phyloP scores from a whole-genome alignment of 352 stramenopile species.

The Globisporangium mamillatum region DNA sequence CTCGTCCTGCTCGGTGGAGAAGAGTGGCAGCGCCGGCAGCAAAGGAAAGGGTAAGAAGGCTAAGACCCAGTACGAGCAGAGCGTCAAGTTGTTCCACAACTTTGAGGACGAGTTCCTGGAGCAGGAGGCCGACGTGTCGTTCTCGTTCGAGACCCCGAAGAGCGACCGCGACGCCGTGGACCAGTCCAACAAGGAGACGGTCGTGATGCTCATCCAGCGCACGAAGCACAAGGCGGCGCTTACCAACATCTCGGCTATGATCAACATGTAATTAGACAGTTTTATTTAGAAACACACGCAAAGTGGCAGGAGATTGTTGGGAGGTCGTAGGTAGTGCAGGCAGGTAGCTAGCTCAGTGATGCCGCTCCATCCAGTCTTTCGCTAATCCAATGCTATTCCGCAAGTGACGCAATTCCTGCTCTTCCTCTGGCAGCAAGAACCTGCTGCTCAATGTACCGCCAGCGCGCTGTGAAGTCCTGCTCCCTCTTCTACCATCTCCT shows the following conservation, averaged over 20 bases:
- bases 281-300: constrained; percentile 39
- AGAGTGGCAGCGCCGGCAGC: constrained; percentile 26
- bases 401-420: constrained; percentile 44
- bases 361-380: constrained; percentile 63
- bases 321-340: neutral
- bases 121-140: constrained; percentile 61
- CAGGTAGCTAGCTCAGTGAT: constrained; percentile 6
- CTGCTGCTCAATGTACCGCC: constrained; percentile 19
- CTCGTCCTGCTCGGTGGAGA: constrained; percentile 59
- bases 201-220: constrained; percentile 78
- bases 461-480: neutral
- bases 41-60: constrained; percentile 63
- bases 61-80: constrained; percentile 69
- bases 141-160: constrained; percentile 69
- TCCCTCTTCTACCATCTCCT: neutral
- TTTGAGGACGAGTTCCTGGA: constrained; percentile 89
- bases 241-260: constrained; percentile 72
- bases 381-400: constrained; percentile 60
- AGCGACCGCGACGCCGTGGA: constrained; percentile 59
- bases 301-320: neutral
- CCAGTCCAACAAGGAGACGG: constrained; percentile 61
- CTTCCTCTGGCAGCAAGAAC: constrained; percentile 62
- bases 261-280: constrained; percentile 60
- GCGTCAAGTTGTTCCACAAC: constrained; percentile 76
- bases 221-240: constrained; percentile 81